A percentile compares a stretch with the other conserved stretches of the same genome.
Evolutionary conservation across 179 eudicot genomes (phyloP).

Genomic region (Spergularia azorica): DNA sequence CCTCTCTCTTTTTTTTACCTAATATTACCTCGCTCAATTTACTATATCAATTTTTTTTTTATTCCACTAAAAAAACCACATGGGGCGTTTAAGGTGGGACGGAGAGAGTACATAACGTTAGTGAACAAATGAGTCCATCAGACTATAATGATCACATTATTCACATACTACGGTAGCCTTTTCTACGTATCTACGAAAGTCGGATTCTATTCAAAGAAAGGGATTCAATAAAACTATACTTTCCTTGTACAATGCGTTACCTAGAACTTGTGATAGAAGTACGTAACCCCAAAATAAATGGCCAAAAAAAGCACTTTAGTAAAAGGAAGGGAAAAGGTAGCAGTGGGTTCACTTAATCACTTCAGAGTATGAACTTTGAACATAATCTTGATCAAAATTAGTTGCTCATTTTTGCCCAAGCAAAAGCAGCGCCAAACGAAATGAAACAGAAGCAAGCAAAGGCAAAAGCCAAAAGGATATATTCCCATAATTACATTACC

Average conservation of each 20-base stretch:
- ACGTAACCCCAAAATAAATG: neutral
- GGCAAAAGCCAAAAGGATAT: neutral
- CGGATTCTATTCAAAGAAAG: conserved; percentile 6
- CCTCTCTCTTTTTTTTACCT: too few relatives aligned
- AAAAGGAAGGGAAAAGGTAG: conserved; percentile 14
- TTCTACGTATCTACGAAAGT: too few relatives aligned
- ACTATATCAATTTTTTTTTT: too few relatives aligned
- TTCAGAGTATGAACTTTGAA: conserved; percentile 20
- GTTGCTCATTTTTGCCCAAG: conserved; percentile 4
- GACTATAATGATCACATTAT: too few relatives aligned
- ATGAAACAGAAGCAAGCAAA: conserved; percentile 1
- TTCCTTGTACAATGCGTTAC: conserved; percentile 26
- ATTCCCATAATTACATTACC: conserved; percentile 14
- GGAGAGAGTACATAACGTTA: too few relatives aligned
- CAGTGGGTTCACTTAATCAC: neutral
- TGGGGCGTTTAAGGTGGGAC: too few relatives aligned
- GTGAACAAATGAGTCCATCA: too few relatives aligned
- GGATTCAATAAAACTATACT: conserved; percentile 8
- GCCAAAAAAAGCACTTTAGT: conserved; percentile 17
- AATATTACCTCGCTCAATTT: too few relatives aligned
- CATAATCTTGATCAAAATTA: conserved; percentile 18
- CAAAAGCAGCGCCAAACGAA: conserved; percentile 16
- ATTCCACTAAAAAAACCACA: too few relatives aligned
- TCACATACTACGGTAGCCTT: too few relatives aligned
- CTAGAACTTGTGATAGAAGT: conserved; percentile 16